These are phyloP conservation scores for Agastache rugosa DNA, from an alignment of 257 asterid species.

Conservation along the genomic window DNA sequence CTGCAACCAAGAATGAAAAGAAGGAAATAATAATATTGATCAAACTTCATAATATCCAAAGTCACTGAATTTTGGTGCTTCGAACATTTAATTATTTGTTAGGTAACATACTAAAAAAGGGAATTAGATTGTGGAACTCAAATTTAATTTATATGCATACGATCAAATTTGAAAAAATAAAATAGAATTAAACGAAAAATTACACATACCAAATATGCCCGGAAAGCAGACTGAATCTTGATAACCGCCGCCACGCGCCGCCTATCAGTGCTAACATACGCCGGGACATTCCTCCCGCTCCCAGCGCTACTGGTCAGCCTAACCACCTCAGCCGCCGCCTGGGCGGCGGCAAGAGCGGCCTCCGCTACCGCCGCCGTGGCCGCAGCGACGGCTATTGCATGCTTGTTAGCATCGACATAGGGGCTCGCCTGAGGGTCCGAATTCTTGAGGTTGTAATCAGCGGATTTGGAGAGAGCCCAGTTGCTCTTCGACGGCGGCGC, in stretches of 20 bases:
- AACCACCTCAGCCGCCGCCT: constrained; percentile 92
- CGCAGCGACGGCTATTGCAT: constrained; percentile 88
- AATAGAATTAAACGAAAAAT: not conserved
- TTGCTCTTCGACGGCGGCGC: constrained; percentile 33
- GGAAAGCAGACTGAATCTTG: constrained; percentile 83
- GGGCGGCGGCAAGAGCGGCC: constrained; percentile 91
- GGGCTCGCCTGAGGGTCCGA: constrained; percentile 39
- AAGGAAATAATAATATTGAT: not conserved
- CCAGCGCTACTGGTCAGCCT: constrained; percentile 64
- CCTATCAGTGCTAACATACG: constrained; percentile 37
- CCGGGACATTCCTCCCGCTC: constrained; percentile 33
- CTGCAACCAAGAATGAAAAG: not conserved
- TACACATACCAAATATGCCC: constrained; percentile 75
- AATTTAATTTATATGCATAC: not conserved
- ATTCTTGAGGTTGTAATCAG: constrained; percentile 24
- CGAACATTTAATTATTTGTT: too few species aligned
- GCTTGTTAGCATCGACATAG: constrained; percentile 57
- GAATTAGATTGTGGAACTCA: not conserved
- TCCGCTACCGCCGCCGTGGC: constrained; percentile 91
- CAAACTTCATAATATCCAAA: not conserved
- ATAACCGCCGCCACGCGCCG: constrained; percentile 68
- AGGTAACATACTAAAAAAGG: not conserved
- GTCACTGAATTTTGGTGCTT: not conserved
- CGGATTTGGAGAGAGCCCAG: constrained; percentile 42
- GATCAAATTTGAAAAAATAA: not conserved